Evolutionary conservation across 2,329 filamentous ascomycete genomes (phyloP).

Genomic region (Nemania sp.): DNA sequence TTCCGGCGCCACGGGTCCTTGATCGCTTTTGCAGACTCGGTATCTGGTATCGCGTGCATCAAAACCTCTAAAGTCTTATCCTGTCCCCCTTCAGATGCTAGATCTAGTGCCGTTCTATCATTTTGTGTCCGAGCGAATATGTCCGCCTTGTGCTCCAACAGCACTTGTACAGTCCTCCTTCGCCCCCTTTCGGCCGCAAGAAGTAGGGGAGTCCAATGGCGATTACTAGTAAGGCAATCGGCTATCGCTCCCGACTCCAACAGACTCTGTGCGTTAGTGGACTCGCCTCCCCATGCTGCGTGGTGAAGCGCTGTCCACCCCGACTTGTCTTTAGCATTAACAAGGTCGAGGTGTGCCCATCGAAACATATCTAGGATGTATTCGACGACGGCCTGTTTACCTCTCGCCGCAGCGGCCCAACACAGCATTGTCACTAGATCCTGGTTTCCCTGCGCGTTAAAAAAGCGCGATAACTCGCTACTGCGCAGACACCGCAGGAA

Average conservation of each 20-base stretch:
- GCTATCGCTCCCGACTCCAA: neutral
- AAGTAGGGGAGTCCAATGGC: constrained; percentile 5
- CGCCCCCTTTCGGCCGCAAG: constrained; percentile 1
- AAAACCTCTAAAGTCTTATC: neutral
- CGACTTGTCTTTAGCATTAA: neutral
- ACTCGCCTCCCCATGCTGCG: constrained; percentile 9
- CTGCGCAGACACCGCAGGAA: neutral
- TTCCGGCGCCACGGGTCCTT: neutral
- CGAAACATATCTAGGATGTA: neutral
- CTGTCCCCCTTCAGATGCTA: neutral
- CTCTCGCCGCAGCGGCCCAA: neutral
- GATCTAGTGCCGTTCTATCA: constrained; percentile 3
- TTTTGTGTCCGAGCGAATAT: constrained; percentile 1
- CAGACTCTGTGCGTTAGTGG: neutral
- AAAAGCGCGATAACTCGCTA: neutral
- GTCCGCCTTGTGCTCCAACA: constrained; percentile 4
- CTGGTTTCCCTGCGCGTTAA: neutral
- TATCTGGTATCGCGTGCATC: neutral
- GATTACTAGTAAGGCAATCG: neutral
- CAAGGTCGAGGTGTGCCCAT: neutral
- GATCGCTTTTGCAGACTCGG: neutral
- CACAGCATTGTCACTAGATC: neutral
- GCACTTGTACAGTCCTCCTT: constrained; percentile 1
- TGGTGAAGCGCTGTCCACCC: constrained; percentile 19
- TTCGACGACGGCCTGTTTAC: neutral